These are phyloP conservation scores for Solanum sejunctum DNA, from an alignment of 257 asterid species.

Conservation along the genomic window DNA sequence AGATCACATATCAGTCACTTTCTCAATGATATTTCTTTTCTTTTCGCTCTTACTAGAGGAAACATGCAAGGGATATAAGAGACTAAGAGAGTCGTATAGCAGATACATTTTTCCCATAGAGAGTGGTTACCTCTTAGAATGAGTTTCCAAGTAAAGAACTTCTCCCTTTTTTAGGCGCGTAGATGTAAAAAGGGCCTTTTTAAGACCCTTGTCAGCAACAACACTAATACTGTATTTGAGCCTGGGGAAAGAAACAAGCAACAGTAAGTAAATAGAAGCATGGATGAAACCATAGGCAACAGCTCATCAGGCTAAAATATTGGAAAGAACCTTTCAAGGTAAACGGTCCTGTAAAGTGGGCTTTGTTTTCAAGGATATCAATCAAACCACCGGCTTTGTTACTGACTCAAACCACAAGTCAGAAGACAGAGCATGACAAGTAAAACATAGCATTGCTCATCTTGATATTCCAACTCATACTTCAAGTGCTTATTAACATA, in stretches of 20 bases:
- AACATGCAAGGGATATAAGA: not conserved
- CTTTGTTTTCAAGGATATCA: not conserved
- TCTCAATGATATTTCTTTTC: not conserved
- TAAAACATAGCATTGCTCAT: not conserved
- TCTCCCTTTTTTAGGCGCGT: constrained; percentile 96
- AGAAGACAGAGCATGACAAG: not conserved
- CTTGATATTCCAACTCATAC: not conserved
- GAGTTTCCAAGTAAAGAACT: constrained; percentile 85
- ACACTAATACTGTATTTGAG: constrained; percentile 87
- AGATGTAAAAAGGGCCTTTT: constrained; percentile 68
- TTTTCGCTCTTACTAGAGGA: not conserved
- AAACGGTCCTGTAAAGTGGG: not conserved
- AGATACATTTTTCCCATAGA: not conserved
- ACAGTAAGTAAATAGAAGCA: not conserved
- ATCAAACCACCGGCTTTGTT: not conserved
- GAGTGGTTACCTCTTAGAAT: constrained; percentile 46
- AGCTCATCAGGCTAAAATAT: not conserved
- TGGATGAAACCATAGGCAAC: not conserved
- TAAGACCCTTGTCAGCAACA: constrained; percentile 92
- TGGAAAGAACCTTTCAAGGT: not conserved
- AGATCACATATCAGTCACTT: not conserved
- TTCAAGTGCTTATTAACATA: not conserved
- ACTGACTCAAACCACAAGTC: not conserved
- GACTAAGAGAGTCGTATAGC: not conserved
- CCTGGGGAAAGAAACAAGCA: constrained; percentile 35